Evolutionary conservation across 257 asterid genomes (phyloP), one percentile per base, ranked within the genome.

Genomic region (Scutellaria minor): DNA sequence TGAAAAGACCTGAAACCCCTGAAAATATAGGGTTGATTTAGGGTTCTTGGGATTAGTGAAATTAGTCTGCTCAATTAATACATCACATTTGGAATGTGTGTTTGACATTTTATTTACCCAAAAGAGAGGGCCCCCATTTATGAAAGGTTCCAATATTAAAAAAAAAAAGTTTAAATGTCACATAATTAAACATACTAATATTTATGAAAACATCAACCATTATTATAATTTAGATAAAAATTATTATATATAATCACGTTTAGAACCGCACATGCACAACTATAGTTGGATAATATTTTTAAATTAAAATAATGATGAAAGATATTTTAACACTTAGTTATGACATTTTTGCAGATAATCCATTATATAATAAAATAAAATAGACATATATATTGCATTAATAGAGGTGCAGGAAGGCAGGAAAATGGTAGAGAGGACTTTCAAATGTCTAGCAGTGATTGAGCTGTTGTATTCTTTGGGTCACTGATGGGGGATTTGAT

Each of bases 401-500:
- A 22, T 22, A 22, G 1, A 22, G 27, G 1, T 22, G 27, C 27
- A 22, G 27, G 27, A 45, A 45, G 12, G 62, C 55, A 68, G 46
- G 52, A 51, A 71, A 64, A 52, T 64, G 65, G 79, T 65, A 57
- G 44, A 58, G 65, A 39, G 22, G 56, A 64, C 72, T 31, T 66
- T 75, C 67, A 76, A 42, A 59, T 79, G 83, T 80, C 81, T 68
- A 50, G 69, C 81, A 66, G 81, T 75, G 78, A 74, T 61, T 59
- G 73, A 66, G 78, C 35, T 65, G 48, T 70, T 76, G 31, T 61
- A 62, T 70, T 63, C 76, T 11, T 44, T 40, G 52, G 15, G 69
- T 71, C 78, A 74, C 81, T 77, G 81, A 48, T 20, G 13, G 48
- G 24, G 75, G 89, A 86, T 77, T 80, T 80, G 85, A 80, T 75